Percentiles rank a stretch among this genome's conserved stretches.
Conservation (phyloP, 345 rosid genomes). For the Draba incana region DNA sequence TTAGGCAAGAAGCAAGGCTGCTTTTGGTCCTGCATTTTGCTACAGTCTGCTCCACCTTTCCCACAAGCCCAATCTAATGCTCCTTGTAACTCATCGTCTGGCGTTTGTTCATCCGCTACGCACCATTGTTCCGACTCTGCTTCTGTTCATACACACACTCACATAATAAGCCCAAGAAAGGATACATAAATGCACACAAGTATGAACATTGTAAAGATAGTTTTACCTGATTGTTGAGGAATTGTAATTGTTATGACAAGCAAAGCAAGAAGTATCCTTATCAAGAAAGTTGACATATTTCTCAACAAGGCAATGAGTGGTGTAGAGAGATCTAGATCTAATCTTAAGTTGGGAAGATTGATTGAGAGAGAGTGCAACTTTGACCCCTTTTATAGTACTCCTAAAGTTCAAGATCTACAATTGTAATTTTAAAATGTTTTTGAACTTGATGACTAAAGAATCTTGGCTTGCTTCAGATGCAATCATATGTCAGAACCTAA, state of each 20-base stretch:
- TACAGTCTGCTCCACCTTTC: slow-evolving; percentile 65
- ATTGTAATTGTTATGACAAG: slow-evolving; percentile 41
- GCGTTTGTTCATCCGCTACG: slow-evolving; percentile 73
- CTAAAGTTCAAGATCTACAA: slow-evolving; percentile 30
- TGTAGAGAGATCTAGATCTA: slow-evolving; percentile 38
- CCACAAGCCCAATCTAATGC: slow-evolving; percentile 82
- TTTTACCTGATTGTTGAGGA: slow-evolving; percentile 50
- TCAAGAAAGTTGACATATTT: slow-evolving; percentile 49
- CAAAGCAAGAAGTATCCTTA: slow-evolving; percentile 49
- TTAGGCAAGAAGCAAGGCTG: slow-evolving; percentile 73
- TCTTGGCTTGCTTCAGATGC: slow-evolving; percentile 42
- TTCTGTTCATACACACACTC: slow-evolving; percentile 32
- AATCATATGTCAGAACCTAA: slow-evolving; percentile 31
- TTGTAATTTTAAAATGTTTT: neutral
- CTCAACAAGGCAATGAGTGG: slow-evolving; percentile 26
- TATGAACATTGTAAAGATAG: slow-evolving; percentile 7
- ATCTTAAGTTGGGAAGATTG: slow-evolving; percentile 22
- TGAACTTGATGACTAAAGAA: slow-evolving; percentile 28
- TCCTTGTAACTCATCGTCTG: slow-evolving; percentile 60
- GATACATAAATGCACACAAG: neutral
- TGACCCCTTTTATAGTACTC: slow-evolving; percentile 23
- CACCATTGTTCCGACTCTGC: slow-evolving; percentile 81
- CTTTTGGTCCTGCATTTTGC: slow-evolving; percentile 48
- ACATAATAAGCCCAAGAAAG: neutral
- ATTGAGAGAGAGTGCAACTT: slow-evolving; percentile 14